Percentiles rank a stretch among this genome's conserved stretches.
These are phyloP conservation scores for Porphyrellus sp. DNA, from an alignment of 1,284 basidiomycete genomes.

Conservation along the genomic window DNA sequence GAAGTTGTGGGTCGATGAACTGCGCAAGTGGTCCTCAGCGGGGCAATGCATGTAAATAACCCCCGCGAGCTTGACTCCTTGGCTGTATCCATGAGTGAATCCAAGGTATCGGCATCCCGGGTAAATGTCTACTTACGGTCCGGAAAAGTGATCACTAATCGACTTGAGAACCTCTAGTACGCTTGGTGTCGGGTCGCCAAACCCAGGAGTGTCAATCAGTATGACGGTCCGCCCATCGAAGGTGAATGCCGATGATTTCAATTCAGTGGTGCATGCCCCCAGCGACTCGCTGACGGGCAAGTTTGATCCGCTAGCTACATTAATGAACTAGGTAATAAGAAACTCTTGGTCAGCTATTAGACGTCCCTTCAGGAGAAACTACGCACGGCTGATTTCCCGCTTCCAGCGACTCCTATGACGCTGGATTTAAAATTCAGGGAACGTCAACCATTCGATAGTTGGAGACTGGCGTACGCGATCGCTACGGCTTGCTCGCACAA, in stretches of 20 bases:
- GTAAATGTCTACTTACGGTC: conserved; percentile 21
- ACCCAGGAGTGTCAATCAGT: conserved; percentile 39
- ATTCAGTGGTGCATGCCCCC: conserved; percentile 22
- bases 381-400: conserved; percentile 42
- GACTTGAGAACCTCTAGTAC: conserved; percentile 34
- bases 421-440: conserved; percentile 22
- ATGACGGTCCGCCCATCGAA: conserved; percentile 26
- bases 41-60: conserved; percentile 53
- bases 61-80: conserved; percentile 40
- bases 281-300: conserved; percentile 19
- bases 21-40: conserved; percentile 43
- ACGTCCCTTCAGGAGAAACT: neutral
- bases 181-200: conserved; percentile 32
- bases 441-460: neutral
- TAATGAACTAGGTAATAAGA: conserved; percentile 30
- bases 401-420: conserved; percentile 42
- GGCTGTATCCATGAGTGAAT: conserved; percentile 28
- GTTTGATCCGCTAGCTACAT: conserved; percentile 32
- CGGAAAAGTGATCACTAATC: conserved; percentile 29
- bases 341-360: conserved; percentile 1
- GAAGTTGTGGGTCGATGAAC: conserved; percentile 45
- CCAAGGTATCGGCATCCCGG: neutral
- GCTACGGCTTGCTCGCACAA: conserved; percentile 13
- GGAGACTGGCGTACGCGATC: conserved; percentile 24
- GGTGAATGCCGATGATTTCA: conserved; percentile 25